Evolutionary conservation across 192 early-diverging fungal species (phyloP).

Genomic region (Backusella luteola): DNA sequence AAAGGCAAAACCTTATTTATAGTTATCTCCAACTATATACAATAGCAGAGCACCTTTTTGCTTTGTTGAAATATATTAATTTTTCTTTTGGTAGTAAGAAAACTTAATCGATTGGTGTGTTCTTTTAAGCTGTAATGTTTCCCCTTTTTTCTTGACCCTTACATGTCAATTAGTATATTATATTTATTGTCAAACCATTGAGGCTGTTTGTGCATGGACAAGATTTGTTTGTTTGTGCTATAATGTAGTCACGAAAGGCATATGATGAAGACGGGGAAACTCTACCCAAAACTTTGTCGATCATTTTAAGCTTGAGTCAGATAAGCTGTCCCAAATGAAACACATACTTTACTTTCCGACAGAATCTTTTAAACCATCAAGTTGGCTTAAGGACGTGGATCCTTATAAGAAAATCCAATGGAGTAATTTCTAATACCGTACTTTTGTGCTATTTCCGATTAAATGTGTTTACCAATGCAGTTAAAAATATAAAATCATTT

Average conservation of each 20-base stretch:
- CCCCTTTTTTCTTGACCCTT: not conserved
- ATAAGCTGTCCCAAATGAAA: not conserved
- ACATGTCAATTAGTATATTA: not conserved
- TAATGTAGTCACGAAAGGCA: not conserved
- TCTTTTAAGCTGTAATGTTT: not conserved
- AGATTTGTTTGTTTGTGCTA: not conserved
- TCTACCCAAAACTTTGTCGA: not conserved
- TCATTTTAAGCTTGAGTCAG: not conserved
- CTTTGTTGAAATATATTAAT: not conserved
- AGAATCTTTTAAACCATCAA: too few relatives aligned
- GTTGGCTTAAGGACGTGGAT: too few relatives aligned
- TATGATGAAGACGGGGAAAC: not conserved
- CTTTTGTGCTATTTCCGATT: not conserved
- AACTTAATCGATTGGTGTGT: not conserved
- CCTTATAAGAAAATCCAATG: too few relatives aligned
- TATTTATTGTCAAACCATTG: not conserved
- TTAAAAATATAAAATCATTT: not conserved
- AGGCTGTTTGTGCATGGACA: not conserved
- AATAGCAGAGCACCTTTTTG: not conserved
- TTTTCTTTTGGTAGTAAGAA: not conserved
- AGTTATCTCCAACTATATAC: not conserved
- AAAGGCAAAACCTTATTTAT: not conserved
- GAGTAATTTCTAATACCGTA: too few relatives aligned
- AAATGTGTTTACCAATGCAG: not conserved
- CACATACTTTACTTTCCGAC: not conserved